Percentiles rank a stretch among this genome's conserved stretches.
These are phyloP conservation scores for Flueggea neowawraea DNA, from an alignment of 441 rosid genomes.

Conservation along the genomic window DNA sequence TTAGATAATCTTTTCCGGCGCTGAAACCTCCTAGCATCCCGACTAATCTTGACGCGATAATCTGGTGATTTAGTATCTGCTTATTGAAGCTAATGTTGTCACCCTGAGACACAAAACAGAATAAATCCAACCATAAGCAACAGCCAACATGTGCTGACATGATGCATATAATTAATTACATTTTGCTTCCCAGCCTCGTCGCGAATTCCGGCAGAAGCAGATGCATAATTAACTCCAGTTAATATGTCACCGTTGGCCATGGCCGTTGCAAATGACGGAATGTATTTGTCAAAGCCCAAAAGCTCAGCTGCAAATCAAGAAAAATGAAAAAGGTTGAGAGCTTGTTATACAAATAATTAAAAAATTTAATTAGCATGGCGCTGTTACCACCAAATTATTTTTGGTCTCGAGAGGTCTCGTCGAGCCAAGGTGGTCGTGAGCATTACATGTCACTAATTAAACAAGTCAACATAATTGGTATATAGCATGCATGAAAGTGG, in stretches of 20 bases:
- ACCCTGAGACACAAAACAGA: too few relatives aligned
- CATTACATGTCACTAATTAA: too few relatives aligned
- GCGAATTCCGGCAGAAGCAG: constrained; percentile 4
- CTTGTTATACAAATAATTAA: too few relatives aligned
- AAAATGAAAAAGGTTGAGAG: too few relatives aligned
- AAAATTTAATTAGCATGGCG: too few relatives aligned
- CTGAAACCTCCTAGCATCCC: neutral
- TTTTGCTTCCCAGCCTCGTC: neutral
- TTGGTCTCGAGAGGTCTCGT: too few relatives aligned
- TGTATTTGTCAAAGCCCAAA: neutral
- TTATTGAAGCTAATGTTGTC: neutral
- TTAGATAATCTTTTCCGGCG: constrained; percentile 4
- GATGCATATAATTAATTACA: neutral
- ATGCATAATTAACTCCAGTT: constrained; percentile 3
- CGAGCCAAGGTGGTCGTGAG: too few relatives aligned
- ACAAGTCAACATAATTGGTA: too few relatives aligned
- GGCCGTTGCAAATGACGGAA: neutral
- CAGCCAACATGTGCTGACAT: neutral
- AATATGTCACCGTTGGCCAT: neutral
- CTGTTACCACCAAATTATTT: too few relatives aligned
- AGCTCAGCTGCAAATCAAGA: constrained; percentile 3
- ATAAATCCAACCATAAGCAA: neutral
- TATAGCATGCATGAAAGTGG: too few relatives aligned
- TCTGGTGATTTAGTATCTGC: neutral
- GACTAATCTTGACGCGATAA: neutral